Evolutionary conservation across 257 asterid species (phyloP).

Genomic region (Cinchona pubescens): DNA sequence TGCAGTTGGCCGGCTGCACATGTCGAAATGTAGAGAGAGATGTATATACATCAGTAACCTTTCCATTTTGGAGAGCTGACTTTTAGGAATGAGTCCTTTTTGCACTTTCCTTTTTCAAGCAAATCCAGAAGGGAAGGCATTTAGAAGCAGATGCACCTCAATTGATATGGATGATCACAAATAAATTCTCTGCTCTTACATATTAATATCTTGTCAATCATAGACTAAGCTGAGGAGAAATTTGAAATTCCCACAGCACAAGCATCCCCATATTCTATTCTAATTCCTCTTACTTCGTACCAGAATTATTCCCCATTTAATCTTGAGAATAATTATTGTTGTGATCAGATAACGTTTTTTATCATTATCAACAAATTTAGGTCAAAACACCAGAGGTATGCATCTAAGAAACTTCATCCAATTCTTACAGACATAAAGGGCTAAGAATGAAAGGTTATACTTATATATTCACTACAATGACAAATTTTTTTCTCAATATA

Average conservation of each 20-base stretch:
- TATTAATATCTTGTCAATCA: not conserved
- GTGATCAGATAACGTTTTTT: not conserved
- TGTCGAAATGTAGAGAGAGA: constrained; percentile 14
- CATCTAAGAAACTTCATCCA: not conserved
- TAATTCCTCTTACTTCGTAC: not conserved
- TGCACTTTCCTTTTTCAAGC: not conserved
- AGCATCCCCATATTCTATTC: not conserved
- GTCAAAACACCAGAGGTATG: not conserved
- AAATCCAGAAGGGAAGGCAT: not conserved
- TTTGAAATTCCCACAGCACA: not conserved
- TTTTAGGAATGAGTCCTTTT: not conserved
- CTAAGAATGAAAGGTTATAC: not conserved
- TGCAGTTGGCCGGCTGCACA: constrained; percentile 90
- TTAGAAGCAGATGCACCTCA: not conserved
- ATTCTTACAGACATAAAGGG: not conserved
- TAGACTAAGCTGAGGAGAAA: not conserved
- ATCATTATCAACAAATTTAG: not conserved
- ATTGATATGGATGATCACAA: not conserved
- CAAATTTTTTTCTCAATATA: not conserved
- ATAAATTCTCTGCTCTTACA: not conserved
- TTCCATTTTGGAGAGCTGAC: not conserved
- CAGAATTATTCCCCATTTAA: not conserved
- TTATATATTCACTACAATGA: not conserved
- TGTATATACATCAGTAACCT: not conserved
- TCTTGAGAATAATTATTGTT: not conserved